Evolutionary conservation across 805 yeast genomes (phyloP), one percentile per base, ranked within the genome.

Genomic region (Nakazawaea ernobii): DNA sequence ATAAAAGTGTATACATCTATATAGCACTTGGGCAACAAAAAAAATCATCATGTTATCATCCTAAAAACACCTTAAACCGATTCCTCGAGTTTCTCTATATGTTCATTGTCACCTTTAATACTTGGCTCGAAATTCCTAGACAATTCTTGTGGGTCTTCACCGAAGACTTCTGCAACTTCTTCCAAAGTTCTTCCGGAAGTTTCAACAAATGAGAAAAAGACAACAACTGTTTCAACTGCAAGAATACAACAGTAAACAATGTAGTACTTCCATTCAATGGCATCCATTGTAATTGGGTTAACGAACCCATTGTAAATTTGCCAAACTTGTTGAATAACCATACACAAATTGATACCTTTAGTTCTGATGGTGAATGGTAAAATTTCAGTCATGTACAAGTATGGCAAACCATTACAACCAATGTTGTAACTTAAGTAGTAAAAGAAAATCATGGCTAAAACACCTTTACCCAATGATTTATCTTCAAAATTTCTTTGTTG

Each of bases 381-480:
- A 32, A 62, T 62, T 57, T 72, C 80, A 36, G 80, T 71, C 44
- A 69, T 54, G 56, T 75, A 75, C 39, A 72, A 55, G 55, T 59
- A 68, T 44, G 77, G 75, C 46, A 74, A 63, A 43, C 78, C 78
- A 49, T 72, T 71, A 45, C 62, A 55, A 35, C 74, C 74, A 39
- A 67, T 59, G 53, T 71, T 65, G 60, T 73, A 75, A 36, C 66
- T 62, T 45, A 60, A 54, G 58, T 68, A 66, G 68, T 65, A 73
- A 32, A 75, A 55, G 68, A 74, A 76, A 43, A 77, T 71, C 74
- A 77, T 71, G 7, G 76, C 76, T 55, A 69, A 65, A 26, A 74
- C 77, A 50, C 76, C 80, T 47, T 65, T 63, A 42, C 73, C 74
- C 28, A 69, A 58, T 2, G 59, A 17, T 51, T 70, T 70, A 48